A percentile compares a stretch with the other conserved stretches of the same genome.
phyloP scores from a whole-genome alignment of 1,284 basidiomycete genomes.

The Puccinia brachypodii region DNA sequence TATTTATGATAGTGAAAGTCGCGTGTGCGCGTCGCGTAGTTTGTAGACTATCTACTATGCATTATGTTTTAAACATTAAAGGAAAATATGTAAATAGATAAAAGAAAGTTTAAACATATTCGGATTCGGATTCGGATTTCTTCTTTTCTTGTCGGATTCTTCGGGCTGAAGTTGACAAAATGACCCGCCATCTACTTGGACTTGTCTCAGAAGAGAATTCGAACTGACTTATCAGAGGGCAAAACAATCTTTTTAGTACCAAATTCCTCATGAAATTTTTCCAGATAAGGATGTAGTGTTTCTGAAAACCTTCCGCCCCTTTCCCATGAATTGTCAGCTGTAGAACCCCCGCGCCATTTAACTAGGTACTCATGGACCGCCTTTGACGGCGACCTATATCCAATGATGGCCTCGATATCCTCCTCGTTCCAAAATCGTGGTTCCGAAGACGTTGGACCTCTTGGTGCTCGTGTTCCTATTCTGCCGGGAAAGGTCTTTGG shows the following conservation, averaged over 20 bases:
- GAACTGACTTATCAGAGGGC: background rate
- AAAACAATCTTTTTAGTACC: background rate
- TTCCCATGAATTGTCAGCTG: slow-evolving; percentile 16
- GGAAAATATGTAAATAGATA: too few species aligned
- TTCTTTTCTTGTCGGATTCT: too few species aligned
- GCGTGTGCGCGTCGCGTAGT: background rate
- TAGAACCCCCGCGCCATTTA: background rate
- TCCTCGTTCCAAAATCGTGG: background rate
- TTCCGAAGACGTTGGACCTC: background rate
- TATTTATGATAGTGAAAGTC: background rate
- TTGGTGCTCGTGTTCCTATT: background rate
- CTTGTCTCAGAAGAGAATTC: background rate
- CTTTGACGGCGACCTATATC: background rate
- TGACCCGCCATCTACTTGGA: background rate
- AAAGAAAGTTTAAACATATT: too few species aligned
- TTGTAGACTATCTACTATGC: too few species aligned
- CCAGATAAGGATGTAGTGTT: background rate
- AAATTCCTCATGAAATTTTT: background rate
- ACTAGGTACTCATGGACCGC: background rate
- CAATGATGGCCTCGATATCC: background rate
- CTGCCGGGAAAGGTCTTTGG: background rate
- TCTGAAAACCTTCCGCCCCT: background rate
- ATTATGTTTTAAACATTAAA: background rate
- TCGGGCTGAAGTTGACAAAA: background rate
- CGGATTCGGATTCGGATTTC: too few species aligned